Evolutionary conservation across 2,329 filamentous ascomycete genomes (phyloP).

Genomic region (Myrmaecium sp.): DNA sequence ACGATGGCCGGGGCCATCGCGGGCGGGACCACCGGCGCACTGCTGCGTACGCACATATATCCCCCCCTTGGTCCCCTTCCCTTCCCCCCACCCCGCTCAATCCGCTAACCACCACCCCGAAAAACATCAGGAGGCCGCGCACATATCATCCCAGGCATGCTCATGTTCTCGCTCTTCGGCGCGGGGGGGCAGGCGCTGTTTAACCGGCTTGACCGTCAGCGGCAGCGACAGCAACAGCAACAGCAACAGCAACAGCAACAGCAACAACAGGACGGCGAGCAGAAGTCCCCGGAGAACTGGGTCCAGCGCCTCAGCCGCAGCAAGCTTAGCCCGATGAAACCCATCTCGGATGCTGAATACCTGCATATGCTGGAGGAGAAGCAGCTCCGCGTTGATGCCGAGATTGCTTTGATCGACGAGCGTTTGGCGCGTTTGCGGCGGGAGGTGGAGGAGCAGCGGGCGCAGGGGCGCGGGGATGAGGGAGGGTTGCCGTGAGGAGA

Average conservation of each 20-base stretch:
- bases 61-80: too few relatives aligned
- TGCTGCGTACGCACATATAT: conserved; percentile 31
- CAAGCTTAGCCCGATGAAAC: conserved; percentile 55
- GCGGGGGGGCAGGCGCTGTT: conserved; percentile 39
- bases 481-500: too few relatives aligned
- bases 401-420: conserved; percentile 68
- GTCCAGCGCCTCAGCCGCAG: conserved; percentile 38
- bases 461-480: too few relatives aligned
- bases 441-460: too few relatives aligned
- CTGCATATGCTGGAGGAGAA: conserved; percentile 53
- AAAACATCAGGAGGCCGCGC: conserved; percentile 8
- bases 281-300: conserved; percentile 19
- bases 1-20: conserved; percentile 54
- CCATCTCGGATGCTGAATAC: conserved; percentile 58
- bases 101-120: conserved; percentile 1
- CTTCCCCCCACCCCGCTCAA: conserved; percentile 2
- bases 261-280: conserved; percentile 11
- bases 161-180: conserved; percentile 43
- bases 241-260: conserved; percentile 16
- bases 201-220: conserved; percentile 29
- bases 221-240: too few relatives aligned
- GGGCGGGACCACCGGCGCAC: conserved; percentile 33
- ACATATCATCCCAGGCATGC: conserved; percentile 34
- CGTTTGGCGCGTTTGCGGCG: too few relatives aligned
- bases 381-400: conserved; percentile 52